A percentile compares a stretch with the other conserved stretches of the same genome.
Conservation (phyloP, 257 asterid species). For the Primulina eburnea region DNA sequence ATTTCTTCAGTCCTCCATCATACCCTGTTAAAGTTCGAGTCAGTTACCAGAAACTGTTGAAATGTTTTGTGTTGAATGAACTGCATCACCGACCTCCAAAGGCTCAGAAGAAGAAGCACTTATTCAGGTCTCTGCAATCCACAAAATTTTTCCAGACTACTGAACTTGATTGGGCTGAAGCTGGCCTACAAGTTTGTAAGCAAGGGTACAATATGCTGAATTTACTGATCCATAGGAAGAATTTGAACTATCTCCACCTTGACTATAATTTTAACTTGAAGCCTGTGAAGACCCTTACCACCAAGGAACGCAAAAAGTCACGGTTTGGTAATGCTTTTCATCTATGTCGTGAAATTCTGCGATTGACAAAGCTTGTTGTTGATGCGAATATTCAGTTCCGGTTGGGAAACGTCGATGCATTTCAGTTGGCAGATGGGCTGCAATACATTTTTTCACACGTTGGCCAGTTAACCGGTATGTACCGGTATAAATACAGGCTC, state of each 20-base stretch:
- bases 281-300: slow-evolving; percentile 98
- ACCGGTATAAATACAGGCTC: slow-evolving; percentile 93
- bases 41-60: slow-evolving; percentile 91
- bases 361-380: slow-evolving; percentile 95
- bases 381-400: slow-evolving; percentile 99
- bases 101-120: slow-evolving; percentile 96
- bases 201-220: slow-evolving; percentile 99
- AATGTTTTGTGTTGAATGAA: slow-evolving; percentile 94
- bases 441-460: slow-evolving; percentile 97
- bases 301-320: slow-evolving; percentile 94
- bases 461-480: slow-evolving; percentile 99
- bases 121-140: slow-evolving; percentile 91
- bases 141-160: slow-evolving; percentile 97
- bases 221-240: slow-evolving; percentile 88
- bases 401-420: slow-evolving; percentile 95
- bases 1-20: slow-evolving; percentile 74
- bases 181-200: slow-evolving; percentile 97
- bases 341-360: slow-evolving; percentile 96
- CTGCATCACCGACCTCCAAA: slow-evolving; percentile 98
- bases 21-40: slow-evolving; percentile 98
- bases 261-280: slow-evolving; percentile 93
- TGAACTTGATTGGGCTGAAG: slow-evolving; percentile 99
- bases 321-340: slow-evolving; percentile 98
- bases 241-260: slow-evolving; percentile 89
- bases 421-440: slow-evolving; percentile 98